Conservation (phyloP, 495 filamentous ascomycete species). For the Tirmania nivea region DNA sequence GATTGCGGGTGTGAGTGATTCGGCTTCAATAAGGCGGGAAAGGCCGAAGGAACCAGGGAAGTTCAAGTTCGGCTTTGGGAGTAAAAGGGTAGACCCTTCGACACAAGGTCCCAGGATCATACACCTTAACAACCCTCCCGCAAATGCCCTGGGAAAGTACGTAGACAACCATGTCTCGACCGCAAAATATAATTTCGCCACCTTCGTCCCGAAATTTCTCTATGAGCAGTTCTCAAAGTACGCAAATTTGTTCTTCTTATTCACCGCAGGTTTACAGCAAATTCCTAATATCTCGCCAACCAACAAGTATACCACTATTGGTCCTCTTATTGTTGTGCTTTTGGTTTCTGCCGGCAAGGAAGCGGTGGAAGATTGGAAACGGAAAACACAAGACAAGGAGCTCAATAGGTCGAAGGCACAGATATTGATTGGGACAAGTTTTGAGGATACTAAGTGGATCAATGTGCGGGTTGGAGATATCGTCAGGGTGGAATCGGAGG, state of each 20-base stretch:
- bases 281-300: slow-evolving; percentile 90
- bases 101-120: slow-evolving; percentile 83
- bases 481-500: slow-evolving; percentile 81
- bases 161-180: slow-evolving; percentile 93
- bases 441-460: slow-evolving; percentile 77
- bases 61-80: slow-evolving; percentile 89
- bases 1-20: slow-evolving; percentile 18
- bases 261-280: slow-evolving; percentile 87
- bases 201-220: slow-evolving; percentile 94
- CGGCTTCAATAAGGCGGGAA: not conserved
- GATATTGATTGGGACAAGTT: slow-evolving; percentile 63
- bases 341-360: slow-evolving; percentile 89
- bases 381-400: slow-evolving; percentile 65
- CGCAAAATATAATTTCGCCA: slow-evolving; percentile 87
- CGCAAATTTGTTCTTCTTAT: slow-evolving; percentile 98
- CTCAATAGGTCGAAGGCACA: slow-evolving; percentile 76
- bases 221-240: slow-evolving; percentile 99
- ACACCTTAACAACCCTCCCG: slow-evolving; percentile 90
- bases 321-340: slow-evolving; percentile 70
- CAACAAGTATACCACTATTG: slow-evolving; percentile 89
- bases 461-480: slow-evolving; percentile 88
- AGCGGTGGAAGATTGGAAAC: slow-evolving; percentile 77
- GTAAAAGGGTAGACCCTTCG: slow-evolving; percentile 67
- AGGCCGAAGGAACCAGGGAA: slow-evolving; percentile 31
- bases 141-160: slow-evolving; percentile 72